Conservation (phyloP, 306 rosid species). For the Spatholobus suberectus region DNA sequence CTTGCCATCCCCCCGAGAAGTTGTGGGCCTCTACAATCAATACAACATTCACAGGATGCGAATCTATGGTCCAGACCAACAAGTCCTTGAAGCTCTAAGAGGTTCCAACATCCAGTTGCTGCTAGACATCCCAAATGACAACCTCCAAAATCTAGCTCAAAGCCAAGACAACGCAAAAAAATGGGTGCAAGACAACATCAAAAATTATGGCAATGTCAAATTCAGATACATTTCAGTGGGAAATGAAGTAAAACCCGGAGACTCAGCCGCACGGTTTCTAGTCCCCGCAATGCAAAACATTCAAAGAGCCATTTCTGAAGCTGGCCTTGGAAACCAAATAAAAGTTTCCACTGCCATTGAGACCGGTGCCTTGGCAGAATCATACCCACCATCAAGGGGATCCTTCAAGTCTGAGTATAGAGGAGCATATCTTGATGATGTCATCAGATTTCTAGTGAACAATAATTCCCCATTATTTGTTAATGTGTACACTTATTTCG, state of each 20-base stretch:
- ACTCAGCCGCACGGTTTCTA: conserved; percentile 29
- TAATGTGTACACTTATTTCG: conserved; percentile 52
- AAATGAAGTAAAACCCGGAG: conserved; percentile 51
- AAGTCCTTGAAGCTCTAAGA: conserved; percentile 53
- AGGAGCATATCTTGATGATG: conserved; percentile 34
- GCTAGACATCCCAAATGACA: conserved; percentile 10
- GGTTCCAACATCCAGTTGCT: conserved; percentile 56
- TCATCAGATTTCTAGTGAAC: conserved; percentile 36
- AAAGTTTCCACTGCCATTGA: conserved; percentile 56
- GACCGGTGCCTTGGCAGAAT: conserved; percentile 30
- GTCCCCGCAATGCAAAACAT: conserved; percentile 56
- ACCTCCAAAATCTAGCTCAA: conserved; percentile 37
- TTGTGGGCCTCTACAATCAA: conserved; percentile 43
- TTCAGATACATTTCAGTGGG: conserved; percentile 64
- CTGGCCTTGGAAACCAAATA: conserved; percentile 42
- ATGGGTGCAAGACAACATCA: conserved; percentile 55
- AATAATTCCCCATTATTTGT: conserved; percentile 50
- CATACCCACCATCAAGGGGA: conserved; percentile 59
- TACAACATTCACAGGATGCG: conserved; percentile 50
- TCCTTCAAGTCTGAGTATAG: conserved; percentile 14
- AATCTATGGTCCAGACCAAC: conserved; percentile 46
- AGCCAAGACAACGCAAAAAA: conserved; percentile 47
- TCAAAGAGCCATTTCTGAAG: conserved; percentile 44
- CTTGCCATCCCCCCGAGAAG: conserved; percentile 54
- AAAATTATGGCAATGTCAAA: conserved; percentile 44